Conservation (phyloP, 805 yeast genomes). For the Yarrowia divulgata region DNA sequence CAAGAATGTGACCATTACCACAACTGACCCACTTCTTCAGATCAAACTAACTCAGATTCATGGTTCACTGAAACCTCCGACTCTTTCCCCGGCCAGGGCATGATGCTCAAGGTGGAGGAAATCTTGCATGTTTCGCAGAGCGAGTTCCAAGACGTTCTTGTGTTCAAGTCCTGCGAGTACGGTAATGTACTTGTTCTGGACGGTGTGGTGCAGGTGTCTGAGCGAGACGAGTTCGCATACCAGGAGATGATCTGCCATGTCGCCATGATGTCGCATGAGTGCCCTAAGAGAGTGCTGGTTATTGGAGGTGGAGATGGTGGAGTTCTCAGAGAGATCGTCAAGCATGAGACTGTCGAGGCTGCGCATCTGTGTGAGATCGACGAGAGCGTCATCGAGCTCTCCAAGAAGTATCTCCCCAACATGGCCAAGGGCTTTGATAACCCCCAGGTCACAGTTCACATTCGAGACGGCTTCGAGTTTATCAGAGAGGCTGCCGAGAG, state of each 20-base stretch:
- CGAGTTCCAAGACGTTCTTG: slow-evolving; percentile 82
- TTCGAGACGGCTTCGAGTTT: slow-evolving; percentile 85
- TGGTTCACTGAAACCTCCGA: slow-evolving; percentile 97
- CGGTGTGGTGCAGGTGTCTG: slow-evolving; percentile 90
- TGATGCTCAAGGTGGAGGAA: slow-evolving; percentile 87
- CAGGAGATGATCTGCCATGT: slow-evolving; percentile 91
- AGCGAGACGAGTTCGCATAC: slow-evolving; percentile 90
- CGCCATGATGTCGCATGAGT: slow-evolving; percentile 77
- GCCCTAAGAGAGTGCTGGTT: slow-evolving; percentile 78
- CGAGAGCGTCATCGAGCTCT: slow-evolving; percentile 74
- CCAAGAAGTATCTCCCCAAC: slow-evolving; percentile 73
- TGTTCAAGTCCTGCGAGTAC: slow-evolving; percentile 74
- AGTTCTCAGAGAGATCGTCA: slow-evolving; percentile 84
- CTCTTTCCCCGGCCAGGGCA: slow-evolving; percentile 99
- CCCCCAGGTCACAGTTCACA: slow-evolving; percentile 68
- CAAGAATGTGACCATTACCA: too few relatives aligned
- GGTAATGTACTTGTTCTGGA: slow-evolving; percentile 91
- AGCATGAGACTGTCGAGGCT: slow-evolving; percentile 66
- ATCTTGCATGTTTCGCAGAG: slow-evolving; percentile 85
- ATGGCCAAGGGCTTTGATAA: slow-evolving; percentile 74
- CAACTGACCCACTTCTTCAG: not conserved
- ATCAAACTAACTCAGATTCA: slow-evolving; percentile 61
- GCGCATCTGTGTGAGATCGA: slow-evolving; percentile 90
- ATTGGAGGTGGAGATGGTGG: slow-evolving; percentile 99
- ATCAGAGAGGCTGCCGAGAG: slow-evolving; percentile 54